A percentile compares a stretch with the other conserved stretches of the same genome.
phyloP scores from a whole-genome alignment of 495 filamentous ascomycete species.

The Penicillium tannophilum region DNA sequence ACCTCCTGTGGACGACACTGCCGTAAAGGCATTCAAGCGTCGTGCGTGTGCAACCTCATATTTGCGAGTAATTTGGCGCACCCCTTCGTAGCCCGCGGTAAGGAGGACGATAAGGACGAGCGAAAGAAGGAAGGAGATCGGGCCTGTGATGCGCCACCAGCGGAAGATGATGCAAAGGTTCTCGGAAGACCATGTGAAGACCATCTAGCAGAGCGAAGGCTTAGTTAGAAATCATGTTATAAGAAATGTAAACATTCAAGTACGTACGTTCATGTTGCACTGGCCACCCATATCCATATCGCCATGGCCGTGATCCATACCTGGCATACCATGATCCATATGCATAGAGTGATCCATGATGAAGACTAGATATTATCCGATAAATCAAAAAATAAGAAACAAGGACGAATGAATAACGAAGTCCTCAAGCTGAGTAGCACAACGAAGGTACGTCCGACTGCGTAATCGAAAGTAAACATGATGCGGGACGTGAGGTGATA shows the following conservation, averaged over 20 bases:
- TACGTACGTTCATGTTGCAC: constrained; percentile 84
- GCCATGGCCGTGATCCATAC: constrained; percentile 54
- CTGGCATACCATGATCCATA: constrained; percentile 44
- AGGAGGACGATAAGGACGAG: constrained; percentile 79
- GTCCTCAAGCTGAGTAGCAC: neutral
- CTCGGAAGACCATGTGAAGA: constrained; percentile 92
- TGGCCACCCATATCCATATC: constrained; percentile 61
- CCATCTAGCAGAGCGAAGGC: constrained; percentile 63
- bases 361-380: neutral
- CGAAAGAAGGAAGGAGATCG: constrained; percentile 73
- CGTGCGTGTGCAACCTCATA: constrained; percentile 69
- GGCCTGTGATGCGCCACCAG: constrained; percentile 80
- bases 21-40: constrained; percentile 47
- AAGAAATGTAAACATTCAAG: neutral
- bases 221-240: neutral
- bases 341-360: constrained; percentile 31
- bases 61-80: constrained; percentile 72
- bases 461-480: constrained; percentile 16
- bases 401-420: neutral
- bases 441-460: neutral
- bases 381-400: neutral
- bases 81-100: constrained; percentile 85
- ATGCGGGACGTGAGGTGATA: constrained; percentile 14
- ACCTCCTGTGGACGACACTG: constrained; percentile 35
- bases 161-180: constrained; percentile 95